Evolutionary conservation across 2,329 filamentous ascomycete species (phyloP), one percentile per base, ranked within the genome.

Genomic region (Coccinonectria pachysandricola): DNA sequence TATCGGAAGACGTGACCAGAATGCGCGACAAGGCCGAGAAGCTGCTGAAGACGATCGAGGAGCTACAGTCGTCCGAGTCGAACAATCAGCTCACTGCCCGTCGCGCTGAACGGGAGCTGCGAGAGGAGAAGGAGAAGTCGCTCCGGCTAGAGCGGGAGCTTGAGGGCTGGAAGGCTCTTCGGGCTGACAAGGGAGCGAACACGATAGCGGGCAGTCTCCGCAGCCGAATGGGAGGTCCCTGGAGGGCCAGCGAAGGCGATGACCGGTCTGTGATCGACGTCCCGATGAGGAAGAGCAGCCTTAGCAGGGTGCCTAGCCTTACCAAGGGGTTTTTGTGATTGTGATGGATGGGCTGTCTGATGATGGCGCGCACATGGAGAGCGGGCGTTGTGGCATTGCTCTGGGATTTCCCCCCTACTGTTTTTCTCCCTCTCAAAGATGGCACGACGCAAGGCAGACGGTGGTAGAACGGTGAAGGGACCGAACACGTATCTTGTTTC

Each of bases 1-100:
- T 94, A 11, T 70, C 76, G 28, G 88, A 95, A 27, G 91, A 96
- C 46, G 71, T 94, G 31, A 65, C 68, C 40, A 82, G 88, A 38
- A 77, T 85, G 47, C 82, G 88, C 35, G 88, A 96, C 58, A 93
- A 91, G 64, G 74, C 86, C 35, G 84, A 91, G 39, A 85, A 86
- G 50, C 75, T 96, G 5, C 77, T 98, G 26, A 70, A 77, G 49
- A 85, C 84, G 2, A 94, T 98, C 43, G 88, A 96, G 50, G 88
- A 96, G 51, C 73, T 98, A 17, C 88, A 98, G 53, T 76, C 82
- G 9, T 81, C 76, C 9, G 88, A 96, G 55, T 86, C 82, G 12
- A 66, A 75, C 8, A 79, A 77, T 23, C 85, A 95, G 53, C 69
- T 96, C 21, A 69, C 77, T 14, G 79, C 83, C 14, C 80, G 88